Base-by-base conservation (phyloP, 2,329 filamentous ascomycete species). In the Hirsutella minnesotensis region DNA sequence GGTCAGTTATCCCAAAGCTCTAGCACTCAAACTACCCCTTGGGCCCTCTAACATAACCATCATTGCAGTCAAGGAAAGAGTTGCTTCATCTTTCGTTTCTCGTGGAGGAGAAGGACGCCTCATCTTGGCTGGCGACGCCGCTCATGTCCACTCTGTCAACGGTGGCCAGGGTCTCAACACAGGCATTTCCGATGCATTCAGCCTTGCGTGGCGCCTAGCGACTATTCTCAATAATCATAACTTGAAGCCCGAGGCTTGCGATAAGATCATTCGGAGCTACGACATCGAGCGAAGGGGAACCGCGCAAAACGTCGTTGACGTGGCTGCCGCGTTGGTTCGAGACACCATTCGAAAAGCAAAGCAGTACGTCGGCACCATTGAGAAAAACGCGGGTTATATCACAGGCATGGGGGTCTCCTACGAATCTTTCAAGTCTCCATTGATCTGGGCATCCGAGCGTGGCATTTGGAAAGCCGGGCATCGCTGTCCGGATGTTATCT, bases 81-180 rank as follows among this genome's bases (percentile, higher is more conserved):
- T 66, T 20, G 64, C 62, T 0, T 57, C 56, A 0, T 60, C 58
- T 0, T 68, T 68, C 31, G 53, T 66, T 10, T 65, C 64, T 5
- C 57, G 53, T 15, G 52, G 58, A 31, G 65, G 66, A 9, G 48
- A 53, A 4, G 70, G 69, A 3, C 63, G 69, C 9, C 60, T 72
- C 4, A 65, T 77, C 37, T 57, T 78, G 0, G 72, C 69, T 7
- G 75, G 75, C 3, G 75, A 79, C 43, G 72, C 73, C 0, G 72
- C 71, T 1, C 74, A 79, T 43, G 72, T 73, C 3, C 72, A 77
- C 44, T 72, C 64, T 1, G 70, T 72, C 30, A 71, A 73, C 9
- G 74, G 73, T 0, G 75, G 73, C 0, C 73, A 77, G 47, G 75
- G 75, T 0, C 64, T 78, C 49, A 79, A 79, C 49, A 77, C 73